Evolutionary conservation across 202 grass and related monocot species (phyloP).

Genomic region (Setaria italica): DNA sequence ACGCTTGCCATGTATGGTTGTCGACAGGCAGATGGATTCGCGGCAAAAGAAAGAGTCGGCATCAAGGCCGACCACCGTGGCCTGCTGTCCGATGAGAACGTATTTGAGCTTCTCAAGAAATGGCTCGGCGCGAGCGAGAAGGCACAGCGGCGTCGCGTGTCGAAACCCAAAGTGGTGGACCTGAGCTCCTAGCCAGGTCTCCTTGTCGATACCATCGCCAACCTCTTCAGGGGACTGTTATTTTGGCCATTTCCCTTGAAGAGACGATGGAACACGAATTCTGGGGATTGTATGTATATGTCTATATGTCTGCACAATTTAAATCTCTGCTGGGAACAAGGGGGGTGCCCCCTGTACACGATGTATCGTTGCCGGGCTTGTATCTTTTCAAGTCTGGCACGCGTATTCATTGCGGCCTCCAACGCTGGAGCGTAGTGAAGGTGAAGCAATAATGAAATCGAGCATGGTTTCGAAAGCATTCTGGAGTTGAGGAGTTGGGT

Average conservation of each 20-base stretch:
- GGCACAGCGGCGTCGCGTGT: neutral
- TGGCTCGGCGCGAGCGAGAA: conserved; percentile 68
- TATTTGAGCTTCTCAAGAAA: conserved; percentile 70
- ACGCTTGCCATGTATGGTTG: neutral
- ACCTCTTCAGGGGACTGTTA: conserved; percentile 18
- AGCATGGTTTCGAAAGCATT: conserved; percentile 1
- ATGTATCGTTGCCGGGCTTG: neutral
- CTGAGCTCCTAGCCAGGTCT: neutral
- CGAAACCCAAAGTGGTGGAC: conserved; percentile 49
- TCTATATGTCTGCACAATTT: neutral
- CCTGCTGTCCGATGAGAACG: conserved; percentile 67
- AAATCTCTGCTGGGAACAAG: neutral
- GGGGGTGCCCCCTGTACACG: neutral
- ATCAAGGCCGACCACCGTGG: conserved; percentile 67
- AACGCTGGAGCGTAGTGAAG: neutral
- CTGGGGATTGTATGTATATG: neutral
- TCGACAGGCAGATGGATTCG: conserved; percentile 83
- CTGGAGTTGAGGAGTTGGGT: neutral
- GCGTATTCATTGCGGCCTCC: neutral
- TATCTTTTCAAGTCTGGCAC: neutral
- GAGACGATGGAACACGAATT: neutral
- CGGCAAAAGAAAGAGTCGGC: conserved; percentile 73
- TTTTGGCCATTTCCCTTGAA: conserved; percentile 38
- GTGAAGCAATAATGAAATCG: neutral
- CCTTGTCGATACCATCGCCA: neutral